These are phyloP conservation scores for Scenedesmus sp. DNA, from an alignment of 163 green algal genomes.

Conservation along the genomic window DNA sequence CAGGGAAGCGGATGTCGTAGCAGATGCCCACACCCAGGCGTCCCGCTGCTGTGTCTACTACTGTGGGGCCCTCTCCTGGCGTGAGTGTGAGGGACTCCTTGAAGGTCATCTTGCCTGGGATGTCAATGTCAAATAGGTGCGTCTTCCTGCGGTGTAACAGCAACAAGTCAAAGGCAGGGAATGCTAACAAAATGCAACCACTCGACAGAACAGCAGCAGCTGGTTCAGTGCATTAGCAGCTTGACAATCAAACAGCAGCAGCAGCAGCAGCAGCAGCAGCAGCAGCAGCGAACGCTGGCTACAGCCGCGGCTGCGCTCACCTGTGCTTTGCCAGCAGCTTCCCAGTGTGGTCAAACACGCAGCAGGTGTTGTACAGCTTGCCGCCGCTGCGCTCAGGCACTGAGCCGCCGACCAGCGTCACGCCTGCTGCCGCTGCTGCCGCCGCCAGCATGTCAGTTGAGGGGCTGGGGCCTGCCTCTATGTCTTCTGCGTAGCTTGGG, in stretches of 20 bases:
- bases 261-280: neutral
- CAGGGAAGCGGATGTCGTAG: slow-evolving; percentile 95
- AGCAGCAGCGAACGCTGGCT: neutral
- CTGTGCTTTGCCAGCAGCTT: slow-evolving; percentile 90
- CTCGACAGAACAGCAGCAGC: neutral
- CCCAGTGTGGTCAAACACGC: slow-evolving; percentile 86
- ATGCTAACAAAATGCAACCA: neutral
- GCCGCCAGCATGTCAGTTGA: slow-evolving; percentile 73
- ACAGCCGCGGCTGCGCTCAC: slow-evolving; percentile 57
- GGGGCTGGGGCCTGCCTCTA: slow-evolving; percentile 66
- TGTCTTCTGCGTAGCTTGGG: slow-evolving; percentile 92
- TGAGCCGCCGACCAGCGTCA: slow-evolving; percentile 92
- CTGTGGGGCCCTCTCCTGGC: slow-evolving; percentile 63
- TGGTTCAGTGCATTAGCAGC: neutral
- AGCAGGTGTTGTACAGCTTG: slow-evolving; percentile 97
- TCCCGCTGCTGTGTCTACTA: slow-evolving; percentile 76
- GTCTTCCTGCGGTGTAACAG: slow-evolving; percentile 76
- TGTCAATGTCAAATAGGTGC: slow-evolving; percentile 99
- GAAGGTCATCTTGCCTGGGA: slow-evolving; percentile 97
- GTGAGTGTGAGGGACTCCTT: slow-evolving; percentile 94
- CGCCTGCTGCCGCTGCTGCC: slow-evolving; percentile 52
- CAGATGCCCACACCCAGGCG: slow-evolving; percentile 96
- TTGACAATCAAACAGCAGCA: neutral
- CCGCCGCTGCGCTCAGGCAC: slow-evolving; percentile 86
- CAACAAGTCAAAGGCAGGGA: neutral